Base-by-base conservation (phyloP, 2,329 filamentous ascomycete species). In the Cladosporium sphaerospermum region DNA sequence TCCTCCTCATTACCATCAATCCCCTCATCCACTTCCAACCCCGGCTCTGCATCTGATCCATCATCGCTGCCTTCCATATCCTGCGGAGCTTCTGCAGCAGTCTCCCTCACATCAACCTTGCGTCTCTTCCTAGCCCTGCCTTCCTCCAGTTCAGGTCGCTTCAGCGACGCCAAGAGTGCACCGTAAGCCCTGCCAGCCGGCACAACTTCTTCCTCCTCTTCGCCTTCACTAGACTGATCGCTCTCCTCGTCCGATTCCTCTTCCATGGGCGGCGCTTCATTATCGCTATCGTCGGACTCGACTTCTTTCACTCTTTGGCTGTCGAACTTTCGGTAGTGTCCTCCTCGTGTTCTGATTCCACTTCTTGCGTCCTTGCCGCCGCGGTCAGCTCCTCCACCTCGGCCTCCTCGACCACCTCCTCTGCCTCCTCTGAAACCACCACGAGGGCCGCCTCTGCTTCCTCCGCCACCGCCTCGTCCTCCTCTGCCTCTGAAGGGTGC, bases 151-250 rank as follows among this genome's bases (percentile, higher is more conserved):
- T 67, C 64, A 13, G 66, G 61, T 49, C 74, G 62, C 53, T 76
- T 73, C 18, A 84, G 73, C 2, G 81, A 73, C 56, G 81, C 75
- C 13, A 85, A 69, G 13, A 85, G 70, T 45, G 75, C 69, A 52
- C 76, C 79, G 63, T 84, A 85, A 9, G 80, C 76, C 54, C 68
- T 69, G 4, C 65, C 58, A 3, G 56, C 57, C 6, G 61, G 59
- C 45, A 57, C 52, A 16, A 58, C 55, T 18, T 61, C 62, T n/a
- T 62, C 67, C 16, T 67, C 64, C 9, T 67, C 65, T n/a, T 64
- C 61, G 10, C 66, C 62, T 14, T 67, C 64, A 28, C 61, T 64
- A 36, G 53, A 46, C 14, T 47, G 42, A 9, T 49, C 47, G 18
- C 58, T 58, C n/a, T 62, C 61, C 11, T 58, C 57, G 10, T 53